Evolutionary conservation across 768 basidiomycete species (phyloP), one percentile per base, ranked within the genome.

Genomic region (Xanthoconium stramineum): DNA sequence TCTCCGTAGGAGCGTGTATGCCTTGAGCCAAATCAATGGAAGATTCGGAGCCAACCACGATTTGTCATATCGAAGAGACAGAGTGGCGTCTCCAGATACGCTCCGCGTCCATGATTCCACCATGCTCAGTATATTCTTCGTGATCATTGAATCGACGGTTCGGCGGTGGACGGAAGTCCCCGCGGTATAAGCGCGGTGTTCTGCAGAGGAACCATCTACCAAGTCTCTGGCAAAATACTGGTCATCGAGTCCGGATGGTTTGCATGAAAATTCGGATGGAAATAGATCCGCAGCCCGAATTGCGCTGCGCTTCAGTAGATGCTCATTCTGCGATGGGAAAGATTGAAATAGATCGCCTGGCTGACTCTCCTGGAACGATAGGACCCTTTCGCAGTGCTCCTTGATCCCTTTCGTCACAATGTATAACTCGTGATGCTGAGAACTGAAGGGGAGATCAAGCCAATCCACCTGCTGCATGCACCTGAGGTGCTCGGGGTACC

Each of bases 401-500:
- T 75, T 57, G 47, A 78, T 76, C 9, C 56, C 62, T n/a, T 63
- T 58, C 3, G 64, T 59, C 14, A 60, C 50, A 12, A 53, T 3
- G 24, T 65, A 59, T 45, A 77, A 61, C 4, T 54, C 65, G 47
- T 66, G 60, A 50, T 75, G 70, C 45, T 78, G 77, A 3, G 72
- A 59, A 29, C 58, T 48, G 2, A 62, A 11, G 5, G 61, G 53
- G 52, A 65, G 56, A 12, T 55, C 17, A 19, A 28, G 52, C 79
- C 79, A 65, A 1, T 64, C 24, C 0, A 79, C 71, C 2, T 59
- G 66, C 57, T 81, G 74, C 78, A 80, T 81, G 19, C 57, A 61
- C 10, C 32, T 57, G n/a, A 73, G 61, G 40, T 76, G 69, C 8
- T 28, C 5, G 0, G 80, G 79, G 61, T 79, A 75, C 61, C 71